Evolutionary conservation across 2,329 filamentous ascomycete genomes (phyloP).

Genomic region (Arthrobotrys iridis): DNA sequence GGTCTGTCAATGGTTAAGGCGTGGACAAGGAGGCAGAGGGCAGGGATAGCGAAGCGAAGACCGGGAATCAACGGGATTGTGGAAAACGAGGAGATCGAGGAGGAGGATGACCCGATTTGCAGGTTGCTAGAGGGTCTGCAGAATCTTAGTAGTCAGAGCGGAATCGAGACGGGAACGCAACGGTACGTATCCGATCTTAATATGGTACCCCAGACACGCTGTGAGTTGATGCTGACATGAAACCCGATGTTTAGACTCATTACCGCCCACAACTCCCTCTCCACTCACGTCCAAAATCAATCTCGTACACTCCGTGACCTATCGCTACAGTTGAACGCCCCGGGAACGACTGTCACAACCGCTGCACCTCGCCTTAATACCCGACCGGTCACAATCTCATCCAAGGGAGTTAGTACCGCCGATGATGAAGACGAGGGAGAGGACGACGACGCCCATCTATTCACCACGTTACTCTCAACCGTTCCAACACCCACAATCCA

Average conservation of each 20-base stretch:
- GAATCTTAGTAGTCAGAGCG: conserved; percentile 77
- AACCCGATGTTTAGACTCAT: conserved; percentile 69
- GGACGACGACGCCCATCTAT: conserved; percentile 41
- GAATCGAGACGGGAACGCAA: conserved; percentile 76
- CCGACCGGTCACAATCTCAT: conserved; percentile 55
- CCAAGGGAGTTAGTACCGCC: neutral
- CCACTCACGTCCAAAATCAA: conserved; percentile 78
- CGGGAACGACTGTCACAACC: conserved; percentile 45
- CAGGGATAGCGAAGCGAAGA: conserved; percentile 63
- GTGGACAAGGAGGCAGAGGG: conserved; percentile 47
- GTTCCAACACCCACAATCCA: conserved; percentile 74
- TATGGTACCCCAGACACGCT: conserved; percentile 3
- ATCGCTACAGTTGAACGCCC: conserved; percentile 65
- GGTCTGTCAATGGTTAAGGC: conserved; percentile 53
- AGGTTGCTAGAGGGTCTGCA: conserved; percentile 75
- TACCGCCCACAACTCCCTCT: conserved; percentile 77
- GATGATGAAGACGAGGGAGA: conserved; percentile 17
- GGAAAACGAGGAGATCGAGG: conserved; percentile 65
- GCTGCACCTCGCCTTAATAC: conserved; percentile 40
- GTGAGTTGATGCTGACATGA: conserved; percentile 41
- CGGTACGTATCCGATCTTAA: conserved; percentile 65
- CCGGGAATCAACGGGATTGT: conserved; percentile 74
- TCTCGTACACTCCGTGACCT: conserved; percentile 79
- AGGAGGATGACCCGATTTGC: conserved; percentile 67
- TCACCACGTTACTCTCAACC: conserved; percentile 66